Evolutionary conservation across 768 basidiomycete species (phyloP).

Genomic region (Scleroderma bovista): DNA sequence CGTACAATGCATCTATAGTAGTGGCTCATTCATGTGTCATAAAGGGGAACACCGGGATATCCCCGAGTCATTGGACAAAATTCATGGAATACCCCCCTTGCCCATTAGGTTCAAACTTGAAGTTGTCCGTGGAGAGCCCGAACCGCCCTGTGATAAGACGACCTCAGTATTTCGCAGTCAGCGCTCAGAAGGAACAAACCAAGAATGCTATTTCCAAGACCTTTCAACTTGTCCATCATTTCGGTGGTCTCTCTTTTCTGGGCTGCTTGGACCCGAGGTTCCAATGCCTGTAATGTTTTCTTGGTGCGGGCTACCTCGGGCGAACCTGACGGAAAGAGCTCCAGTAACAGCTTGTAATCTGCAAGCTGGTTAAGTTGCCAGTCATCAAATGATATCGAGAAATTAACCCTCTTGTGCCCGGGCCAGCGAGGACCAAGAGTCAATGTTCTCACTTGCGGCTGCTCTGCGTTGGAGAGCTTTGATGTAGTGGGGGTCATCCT

Average conservation of each 20-base stretch:
- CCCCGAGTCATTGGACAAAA: conserved; percentile 50
- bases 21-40: too few species aligned
- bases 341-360: conserved; percentile 79
- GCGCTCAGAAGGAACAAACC: conserved; percentile 40
- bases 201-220: conserved; percentile 83
- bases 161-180: background rate
- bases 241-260: conserved; percentile 86
- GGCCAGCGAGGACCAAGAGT: conserved; percentile 78
- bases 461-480: conserved; percentile 92
- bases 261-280: conserved; percentile 64
- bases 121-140: conserved; percentile 93
- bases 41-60: too few species aligned
- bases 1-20: background rate
- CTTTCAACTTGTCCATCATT: conserved; percentile 91
- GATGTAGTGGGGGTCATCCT: conserved; percentile 77
- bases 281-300: conserved; percentile 47
- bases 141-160: conserved; percentile 69
- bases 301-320: conserved; percentile 44
- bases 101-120: conserved; percentile 91
- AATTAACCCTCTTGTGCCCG: conserved; percentile 76
- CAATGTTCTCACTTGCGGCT: conserved; percentile 70
- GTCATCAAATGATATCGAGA: background rate
- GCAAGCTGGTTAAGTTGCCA: conserved; percentile 3
- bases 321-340: conserved; percentile 53
- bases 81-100: conserved; percentile 96